Evolutionary conservation across 2,329 filamentous ascomycete genomes (phyloP).

Genomic region (Chaetomium olivaceum): DNA sequence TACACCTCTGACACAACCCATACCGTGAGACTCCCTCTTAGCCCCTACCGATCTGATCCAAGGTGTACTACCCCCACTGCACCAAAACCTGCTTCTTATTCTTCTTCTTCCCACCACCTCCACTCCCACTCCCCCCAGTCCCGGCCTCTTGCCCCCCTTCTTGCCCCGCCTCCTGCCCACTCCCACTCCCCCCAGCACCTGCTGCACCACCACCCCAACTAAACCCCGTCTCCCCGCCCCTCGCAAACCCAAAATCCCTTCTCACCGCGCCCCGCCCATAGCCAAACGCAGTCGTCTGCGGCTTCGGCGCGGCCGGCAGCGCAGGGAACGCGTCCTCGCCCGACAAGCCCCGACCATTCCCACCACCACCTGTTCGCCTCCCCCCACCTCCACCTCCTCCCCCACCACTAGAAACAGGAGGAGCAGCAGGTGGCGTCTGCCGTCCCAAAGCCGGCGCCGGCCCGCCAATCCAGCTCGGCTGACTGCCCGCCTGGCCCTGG

Average conservation of each 20-base stretch:
- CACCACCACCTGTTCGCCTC: background rate
- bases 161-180: constrained; percentile 34
- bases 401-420: background rate
- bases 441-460: background rate
- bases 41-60: background rate
- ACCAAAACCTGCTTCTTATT: constrained; percentile 63
- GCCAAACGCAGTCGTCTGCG: constrained; percentile 61
- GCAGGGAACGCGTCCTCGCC: constrained; percentile 74
- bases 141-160: constrained; percentile 10
- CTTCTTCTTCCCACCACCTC: constrained; percentile 54
- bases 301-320: constrained; percentile 74
- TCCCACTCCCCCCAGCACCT: constrained; percentile 35
- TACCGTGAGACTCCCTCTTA: background rate
- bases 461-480: constrained; percentile 31
- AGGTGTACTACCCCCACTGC: constrained; percentile 53
- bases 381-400: background rate
- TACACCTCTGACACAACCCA: background rate
- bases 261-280: constrained; percentile 59
- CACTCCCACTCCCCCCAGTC: constrained; percentile 37
- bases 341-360: background rate
- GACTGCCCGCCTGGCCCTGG: constrained; percentile 9
- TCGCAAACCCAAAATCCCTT: constrained; percentile 47
- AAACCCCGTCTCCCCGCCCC: constrained; percentile 50
- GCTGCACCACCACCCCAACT: constrained; percentile 47
- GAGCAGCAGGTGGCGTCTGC: background rate